Percentiles rank a stretch among this genome's conserved stretches.
Evolutionary conservation across 139 green algal species (phyloP).

Genomic region (Desmodesmus armatus): DNA sequence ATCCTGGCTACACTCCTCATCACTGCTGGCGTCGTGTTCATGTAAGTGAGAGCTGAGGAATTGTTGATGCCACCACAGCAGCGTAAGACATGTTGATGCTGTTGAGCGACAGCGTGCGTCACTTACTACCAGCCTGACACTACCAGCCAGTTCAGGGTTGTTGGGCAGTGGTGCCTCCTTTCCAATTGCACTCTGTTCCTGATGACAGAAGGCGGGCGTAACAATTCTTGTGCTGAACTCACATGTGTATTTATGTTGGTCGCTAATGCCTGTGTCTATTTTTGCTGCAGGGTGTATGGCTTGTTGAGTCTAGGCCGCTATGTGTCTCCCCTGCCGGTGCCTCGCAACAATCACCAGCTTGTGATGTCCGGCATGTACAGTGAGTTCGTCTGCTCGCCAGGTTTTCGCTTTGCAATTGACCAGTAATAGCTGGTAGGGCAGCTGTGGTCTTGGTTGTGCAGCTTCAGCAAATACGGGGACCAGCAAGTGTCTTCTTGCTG

Average conservation of each 20-base stretch:
- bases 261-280: not conserved
- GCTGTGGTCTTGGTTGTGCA: not conserved
- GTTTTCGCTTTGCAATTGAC: too few relatives aligned
- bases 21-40: slow-evolving; percentile 59
- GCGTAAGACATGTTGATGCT: too few relatives aligned
- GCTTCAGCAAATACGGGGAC: not conserved
- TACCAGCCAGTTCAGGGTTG: too few relatives aligned
- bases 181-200: too few relatives aligned
- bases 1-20: slow-evolving; percentile 51
- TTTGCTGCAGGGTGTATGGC: slow-evolving; percentile 51
- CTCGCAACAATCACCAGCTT: slow-evolving; percentile 56
- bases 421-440: too few relatives aligned
- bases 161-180: too few relatives aligned
- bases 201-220: too few relatives aligned
- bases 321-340: slow-evolving; percentile 63
- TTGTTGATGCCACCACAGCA: not conserved
- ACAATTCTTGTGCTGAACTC: not conserved
- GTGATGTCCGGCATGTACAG: slow-evolving; percentile 61
- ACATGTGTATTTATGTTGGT: too few relatives aligned
- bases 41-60: slow-evolving; percentile 59
- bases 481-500: not conserved
- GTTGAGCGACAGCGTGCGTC: too few relatives aligned
- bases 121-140: too few relatives aligned
- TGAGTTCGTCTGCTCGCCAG: too few relatives aligned
- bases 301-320: slow-evolving; percentile 60